Conservation (phyloP, 2,329 filamentous ascomycete genomes). For the Ascochyta clinopodiicola region DNA sequence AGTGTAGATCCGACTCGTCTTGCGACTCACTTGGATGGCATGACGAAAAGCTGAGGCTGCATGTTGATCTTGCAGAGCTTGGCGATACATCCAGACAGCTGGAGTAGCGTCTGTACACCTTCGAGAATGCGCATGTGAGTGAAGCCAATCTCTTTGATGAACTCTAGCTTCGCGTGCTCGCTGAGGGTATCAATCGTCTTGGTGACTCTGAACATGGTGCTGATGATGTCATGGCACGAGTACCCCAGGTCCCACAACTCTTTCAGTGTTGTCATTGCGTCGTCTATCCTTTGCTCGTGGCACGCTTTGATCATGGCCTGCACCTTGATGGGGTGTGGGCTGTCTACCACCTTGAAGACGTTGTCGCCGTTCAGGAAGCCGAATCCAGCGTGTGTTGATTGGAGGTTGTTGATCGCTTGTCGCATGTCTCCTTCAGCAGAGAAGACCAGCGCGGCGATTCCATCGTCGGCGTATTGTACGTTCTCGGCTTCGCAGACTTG, state of each 20-base stretch:
- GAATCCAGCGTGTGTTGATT: constrained; percentile 91
- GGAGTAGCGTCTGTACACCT: constrained; percentile 91
- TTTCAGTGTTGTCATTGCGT: constrained; percentile 81
- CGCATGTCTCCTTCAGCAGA: constrained; percentile 98
- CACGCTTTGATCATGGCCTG: constrained; percentile 99
- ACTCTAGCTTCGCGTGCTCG: constrained; percentile 94
- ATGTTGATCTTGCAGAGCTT: constrained; percentile 95
- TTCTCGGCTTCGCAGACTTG: constrained; percentile 94
- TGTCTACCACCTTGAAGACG: constrained; percentile 97
- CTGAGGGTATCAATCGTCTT: constrained; percentile 92
- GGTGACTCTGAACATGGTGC: constrained; percentile 98
- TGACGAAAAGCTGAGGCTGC: constrained; percentile 81
- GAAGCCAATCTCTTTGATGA: constrained; percentile 98
- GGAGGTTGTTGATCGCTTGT: constrained; percentile 97
- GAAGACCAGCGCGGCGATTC: constrained; percentile 94
- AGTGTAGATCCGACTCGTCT: constrained; percentile 5
- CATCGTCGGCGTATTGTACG: constrained; percentile 90
- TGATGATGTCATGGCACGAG: constrained; percentile 98
- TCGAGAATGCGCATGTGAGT: constrained; percentile 99
- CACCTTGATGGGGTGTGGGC: constrained; percentile 95
- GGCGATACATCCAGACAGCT: constrained; percentile 90
- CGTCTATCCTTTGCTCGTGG: constrained; percentile 88
- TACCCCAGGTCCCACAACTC: constrained; percentile 96
- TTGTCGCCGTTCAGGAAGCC: constrained; percentile 98
- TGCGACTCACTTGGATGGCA: constrained; percentile 30